Evolutionary conservation across 2,329 filamentous ascomycete species (phyloP).

Genomic region (Thelonectria discophora): DNA sequence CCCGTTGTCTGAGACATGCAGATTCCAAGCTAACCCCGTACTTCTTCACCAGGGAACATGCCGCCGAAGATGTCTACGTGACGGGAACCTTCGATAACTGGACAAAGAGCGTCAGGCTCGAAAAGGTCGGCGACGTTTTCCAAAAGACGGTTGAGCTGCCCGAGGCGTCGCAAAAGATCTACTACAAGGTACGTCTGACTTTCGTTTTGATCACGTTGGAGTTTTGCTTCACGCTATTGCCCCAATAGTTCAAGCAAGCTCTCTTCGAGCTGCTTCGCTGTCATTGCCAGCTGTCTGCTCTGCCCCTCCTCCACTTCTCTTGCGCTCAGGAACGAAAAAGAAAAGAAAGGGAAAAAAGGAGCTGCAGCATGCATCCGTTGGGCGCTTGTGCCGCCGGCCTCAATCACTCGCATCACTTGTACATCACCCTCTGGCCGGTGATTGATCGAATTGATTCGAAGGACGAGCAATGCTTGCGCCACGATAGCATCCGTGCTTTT

Average conservation of each 20-base stretch:
- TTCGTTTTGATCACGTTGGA: not conserved
- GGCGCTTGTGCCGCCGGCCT: constrained; percentile 26
- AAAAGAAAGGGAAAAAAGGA: constrained; percentile 3
- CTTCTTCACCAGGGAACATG: constrained; percentile 72
- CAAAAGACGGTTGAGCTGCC: constrained; percentile 82
- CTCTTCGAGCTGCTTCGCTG: constrained; percentile 7
- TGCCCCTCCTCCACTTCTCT: constrained; percentile 3
- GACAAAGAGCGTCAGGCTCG: constrained; percentile 85
- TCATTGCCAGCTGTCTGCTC: not conserved
- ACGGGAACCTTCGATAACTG: constrained; percentile 97
- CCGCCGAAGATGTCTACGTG: constrained; percentile 88
- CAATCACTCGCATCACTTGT: constrained; percentile 27
- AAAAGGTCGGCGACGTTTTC: constrained; percentile 77
- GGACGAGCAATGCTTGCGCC: constrained; percentile 25
- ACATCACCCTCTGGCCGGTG: constrained; percentile 14
- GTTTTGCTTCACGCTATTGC: not conserved
- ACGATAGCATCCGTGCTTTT: constrained; percentile 33
- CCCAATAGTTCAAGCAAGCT: constrained; percentile 21
- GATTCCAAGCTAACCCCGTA: constrained; percentile 31
- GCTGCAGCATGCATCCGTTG: constrained; percentile 1
- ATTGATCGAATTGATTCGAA: constrained; percentile 20
- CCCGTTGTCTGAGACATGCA: constrained; percentile 35
- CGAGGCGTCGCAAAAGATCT: constrained; percentile 74
- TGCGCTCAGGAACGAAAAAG: constrained; percentile 4
- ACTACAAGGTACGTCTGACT: constrained; percentile 82